Conservation (phyloP, 345 rosid genomes). For the Rubroshorea leprosula region DNA sequence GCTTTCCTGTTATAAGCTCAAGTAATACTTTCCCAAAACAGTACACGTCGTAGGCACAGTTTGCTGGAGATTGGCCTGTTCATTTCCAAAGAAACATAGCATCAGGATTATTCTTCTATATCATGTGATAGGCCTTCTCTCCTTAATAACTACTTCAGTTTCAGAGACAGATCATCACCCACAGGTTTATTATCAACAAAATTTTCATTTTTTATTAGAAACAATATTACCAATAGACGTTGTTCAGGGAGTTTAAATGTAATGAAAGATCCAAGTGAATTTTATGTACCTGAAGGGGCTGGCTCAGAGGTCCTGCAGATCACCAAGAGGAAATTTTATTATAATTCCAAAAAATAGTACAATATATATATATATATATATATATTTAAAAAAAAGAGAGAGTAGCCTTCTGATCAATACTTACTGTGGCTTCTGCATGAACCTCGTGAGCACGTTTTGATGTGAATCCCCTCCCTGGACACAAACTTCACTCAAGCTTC, state of each 20-base stretch:
- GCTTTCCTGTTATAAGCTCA: constrained; percentile 84
- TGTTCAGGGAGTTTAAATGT: background rate
- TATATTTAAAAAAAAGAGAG: background rate
- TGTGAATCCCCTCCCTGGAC: constrained; percentile 64
- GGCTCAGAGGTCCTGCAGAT: constrained; percentile 53
- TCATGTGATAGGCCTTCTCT: too few species aligned
- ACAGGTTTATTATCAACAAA: too few species aligned
- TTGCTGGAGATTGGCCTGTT: constrained; percentile 43
- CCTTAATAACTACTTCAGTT: background rate
- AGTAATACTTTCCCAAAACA: constrained; percentile 87
- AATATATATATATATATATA: too few species aligned
- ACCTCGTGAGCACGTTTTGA: constrained; percentile 53
- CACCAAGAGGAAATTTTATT: constrained; percentile 12
- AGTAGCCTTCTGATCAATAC: constrained; percentile 26
- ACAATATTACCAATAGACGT: too few species aligned
- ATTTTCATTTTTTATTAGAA: too few species aligned
- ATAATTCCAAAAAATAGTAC: background rate
- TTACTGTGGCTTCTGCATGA: constrained; percentile 70
- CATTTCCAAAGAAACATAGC: constrained; percentile 15
- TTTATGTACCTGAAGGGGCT: constrained; percentile 40
- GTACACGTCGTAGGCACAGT: constrained; percentile 74
- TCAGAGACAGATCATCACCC: too few species aligned
- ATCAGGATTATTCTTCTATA: constrained; percentile 12
- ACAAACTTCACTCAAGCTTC: constrained; percentile 69
- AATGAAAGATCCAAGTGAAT: background rate